Percentiles rank a stretch among this genome's conserved stretches.
These are phyloP conservation scores for Diaporthe amygdali DNA, from an alignment of 2,329 filamentous ascomycete genomes.

Conservation along the genomic window DNA sequence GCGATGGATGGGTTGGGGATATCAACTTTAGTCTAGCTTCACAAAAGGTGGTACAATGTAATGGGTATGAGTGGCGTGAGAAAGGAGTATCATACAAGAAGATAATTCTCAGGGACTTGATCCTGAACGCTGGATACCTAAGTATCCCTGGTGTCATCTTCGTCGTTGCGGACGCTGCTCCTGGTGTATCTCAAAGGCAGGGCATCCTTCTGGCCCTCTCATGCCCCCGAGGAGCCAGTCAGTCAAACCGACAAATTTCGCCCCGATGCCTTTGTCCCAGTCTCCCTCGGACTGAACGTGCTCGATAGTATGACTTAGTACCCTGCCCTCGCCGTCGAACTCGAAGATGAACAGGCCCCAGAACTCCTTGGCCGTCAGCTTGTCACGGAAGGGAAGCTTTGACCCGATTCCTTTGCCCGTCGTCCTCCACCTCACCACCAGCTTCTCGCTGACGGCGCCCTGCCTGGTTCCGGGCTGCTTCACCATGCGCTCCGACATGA, in stretches of 20 bases:
- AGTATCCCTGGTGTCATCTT: constrained; percentile 13
- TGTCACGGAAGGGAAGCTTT: constrained; percentile 32
- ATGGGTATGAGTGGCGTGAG: constrained; percentile 23
- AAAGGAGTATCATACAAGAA: constrained; percentile 10
- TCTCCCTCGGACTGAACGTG: constrained; percentile 83
- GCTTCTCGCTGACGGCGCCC: constrained; percentile 73
- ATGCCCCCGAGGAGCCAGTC: constrained; percentile 92
- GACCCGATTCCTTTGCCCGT: constrained; percentile 49
- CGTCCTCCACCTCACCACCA: constrained; percentile 91
- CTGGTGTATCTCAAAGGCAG: constrained; percentile 29
- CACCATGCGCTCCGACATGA: constrained; percentile 88
- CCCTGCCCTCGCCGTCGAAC: constrained; percentile 85
- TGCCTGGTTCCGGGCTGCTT: constrained; percentile 56
- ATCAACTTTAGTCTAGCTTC: background rate
- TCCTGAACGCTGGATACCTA: background rate
- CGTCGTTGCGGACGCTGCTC: constrained; percentile 12
- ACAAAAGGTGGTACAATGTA: background rate
- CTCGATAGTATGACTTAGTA: constrained; percentile 91
- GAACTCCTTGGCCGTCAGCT: constrained; percentile 70
- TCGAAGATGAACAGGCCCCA: constrained; percentile 94
- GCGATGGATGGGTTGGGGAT: background rate
- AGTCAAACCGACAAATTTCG: constrained; percentile 86
- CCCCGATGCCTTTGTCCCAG: constrained; percentile 81
- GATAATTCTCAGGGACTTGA: background rate
- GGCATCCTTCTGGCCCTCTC: constrained; percentile 39